A percentile compares a stretch with the other conserved stretches of the same genome.
These are phyloP conservation scores for Bruguiera hainesii DNA, from an alignment of 441 rosid species.

Conservation along the genomic window DNA sequence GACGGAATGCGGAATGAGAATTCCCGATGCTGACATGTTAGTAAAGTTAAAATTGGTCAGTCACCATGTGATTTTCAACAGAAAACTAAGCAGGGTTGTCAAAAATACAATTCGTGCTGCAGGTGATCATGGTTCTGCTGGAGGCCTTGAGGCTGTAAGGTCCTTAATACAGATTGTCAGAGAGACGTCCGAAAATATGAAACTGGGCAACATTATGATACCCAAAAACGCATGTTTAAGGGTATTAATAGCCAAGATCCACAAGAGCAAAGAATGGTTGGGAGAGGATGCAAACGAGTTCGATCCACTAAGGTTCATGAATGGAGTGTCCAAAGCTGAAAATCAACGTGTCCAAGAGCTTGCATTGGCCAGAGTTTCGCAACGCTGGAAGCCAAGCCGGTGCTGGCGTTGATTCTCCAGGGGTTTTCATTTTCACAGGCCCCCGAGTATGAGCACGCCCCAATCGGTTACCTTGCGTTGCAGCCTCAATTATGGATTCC, in stretches of 20 bases:
- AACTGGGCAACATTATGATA: conserved; percentile 33
- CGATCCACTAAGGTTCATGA: conserved; percentile 40
- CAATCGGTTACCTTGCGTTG: conserved; percentile 21
- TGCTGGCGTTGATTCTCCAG: conserved; percentile 37
- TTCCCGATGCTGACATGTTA: conserved; percentile 36
- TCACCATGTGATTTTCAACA: background rate
- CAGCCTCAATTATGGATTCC: conserved; percentile 37
- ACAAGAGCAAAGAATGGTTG: conserved; percentile 38
- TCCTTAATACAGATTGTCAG: conserved; percentile 22
- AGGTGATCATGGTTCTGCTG: conserved; percentile 54
- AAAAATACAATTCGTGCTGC: background rate
- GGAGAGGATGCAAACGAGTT: conserved; percentile 54
- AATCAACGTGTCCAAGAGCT: conserved; percentile 45
- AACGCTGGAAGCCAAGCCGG: conserved; percentile 46
- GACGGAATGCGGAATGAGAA: conserved; percentile 30
- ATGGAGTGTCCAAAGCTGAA: conserved; percentile 40
- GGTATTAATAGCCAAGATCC: conserved; percentile 31
- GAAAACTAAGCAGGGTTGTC: background rate
- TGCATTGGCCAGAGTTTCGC: conserved; percentile 60
- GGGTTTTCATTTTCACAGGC: conserved; percentile 43
- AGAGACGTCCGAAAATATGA: conserved; percentile 26
- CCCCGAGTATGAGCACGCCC: conserved; percentile 53
- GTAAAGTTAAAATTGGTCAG: conserved; percentile 46
- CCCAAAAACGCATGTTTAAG: conserved; percentile 31
- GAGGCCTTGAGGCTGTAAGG: conserved; percentile 54